phyloP scores from a whole-genome alignment of 2,329 filamentous ascomycete genomes.

The Dactylellina leptospora region DNA sequence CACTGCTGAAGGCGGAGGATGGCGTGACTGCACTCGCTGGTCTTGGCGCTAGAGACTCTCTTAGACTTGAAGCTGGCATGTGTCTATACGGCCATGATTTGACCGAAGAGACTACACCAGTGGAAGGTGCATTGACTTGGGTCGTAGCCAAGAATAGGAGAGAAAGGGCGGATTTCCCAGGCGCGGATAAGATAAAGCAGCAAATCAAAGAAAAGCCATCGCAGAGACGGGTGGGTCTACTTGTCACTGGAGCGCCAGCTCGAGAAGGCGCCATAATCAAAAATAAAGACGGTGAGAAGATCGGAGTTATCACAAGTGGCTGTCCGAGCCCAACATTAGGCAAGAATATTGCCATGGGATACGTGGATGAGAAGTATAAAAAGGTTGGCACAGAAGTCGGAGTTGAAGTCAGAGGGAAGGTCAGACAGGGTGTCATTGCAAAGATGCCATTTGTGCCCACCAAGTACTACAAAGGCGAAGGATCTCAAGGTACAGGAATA shows the following conservation, averaged over 20 bases:
- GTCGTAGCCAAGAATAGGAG: conserved; percentile 83
- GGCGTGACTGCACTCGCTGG: conserved; percentile 79
- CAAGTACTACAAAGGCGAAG: conserved; percentile 73
- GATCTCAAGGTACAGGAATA: neutral
- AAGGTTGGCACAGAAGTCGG: conserved; percentile 84
- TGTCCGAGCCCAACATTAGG: conserved; percentile 85
- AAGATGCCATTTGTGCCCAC: conserved; percentile 89
- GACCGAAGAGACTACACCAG: conserved; percentile 77
- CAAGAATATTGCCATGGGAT: conserved; percentile 96
- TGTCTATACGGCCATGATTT: conserved; percentile 99
- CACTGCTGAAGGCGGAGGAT: conserved; percentile 69
- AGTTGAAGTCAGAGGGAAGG: conserved; percentile 79
- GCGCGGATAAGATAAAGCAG: conserved; percentile 76
- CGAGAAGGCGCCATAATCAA: conserved; percentile 87
- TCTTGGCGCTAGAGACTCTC: conserved; percentile 86
- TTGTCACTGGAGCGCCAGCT: conserved; percentile 85
- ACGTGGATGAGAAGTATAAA: conserved; percentile 80
- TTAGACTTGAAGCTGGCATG: conserved; percentile 96
- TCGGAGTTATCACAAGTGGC: conserved; percentile 87
- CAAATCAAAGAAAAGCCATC: conserved; percentile 68
- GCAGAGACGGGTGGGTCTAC: conserved; percentile 79
- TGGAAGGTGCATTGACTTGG: conserved; percentile 76
- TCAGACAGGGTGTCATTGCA: conserved; percentile 76
- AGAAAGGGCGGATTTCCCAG: conserved; percentile 74
- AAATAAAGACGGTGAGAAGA: conserved; percentile 67